Conservation (phyloP, 306 rosid species). For the Dryas drummondii region DNA sequence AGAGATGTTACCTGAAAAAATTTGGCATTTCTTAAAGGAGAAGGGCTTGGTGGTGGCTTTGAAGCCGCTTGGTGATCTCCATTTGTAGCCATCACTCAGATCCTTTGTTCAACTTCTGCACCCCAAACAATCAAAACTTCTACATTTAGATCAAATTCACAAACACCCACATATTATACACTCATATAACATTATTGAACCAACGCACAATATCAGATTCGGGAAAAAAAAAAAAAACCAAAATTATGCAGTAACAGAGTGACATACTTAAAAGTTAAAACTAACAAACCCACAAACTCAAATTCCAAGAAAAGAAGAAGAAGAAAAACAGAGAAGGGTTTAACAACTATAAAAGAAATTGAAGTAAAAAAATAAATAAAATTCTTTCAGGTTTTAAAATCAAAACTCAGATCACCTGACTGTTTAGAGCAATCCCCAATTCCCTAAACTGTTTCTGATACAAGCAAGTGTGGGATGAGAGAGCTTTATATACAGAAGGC, state of each 20-base stretch:
- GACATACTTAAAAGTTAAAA: too few relatives aligned
- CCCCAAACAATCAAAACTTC: slow-evolving; percentile 18
- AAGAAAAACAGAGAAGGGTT: background rate
- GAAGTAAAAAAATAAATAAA: background rate
- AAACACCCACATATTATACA: background rate
- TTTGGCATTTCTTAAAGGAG: slow-evolving; percentile 54
- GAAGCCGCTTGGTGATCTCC: slow-evolving; percentile 36
- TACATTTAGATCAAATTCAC: background rate
- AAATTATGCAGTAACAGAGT: background rate
- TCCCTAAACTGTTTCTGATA: slow-evolving; percentile 1
- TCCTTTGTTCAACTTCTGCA: slow-evolving; percentile 24
- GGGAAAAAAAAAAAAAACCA: background rate
- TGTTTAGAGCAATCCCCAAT: slow-evolving; percentile 1
- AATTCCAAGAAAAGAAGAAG: background rate
- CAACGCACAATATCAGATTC: background rate
- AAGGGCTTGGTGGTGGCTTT: slow-evolving; percentile 56
- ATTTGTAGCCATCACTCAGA: slow-evolving; percentile 35
- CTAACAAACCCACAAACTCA: background rate
- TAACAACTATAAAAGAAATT: background rate
- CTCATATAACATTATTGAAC: background rate
- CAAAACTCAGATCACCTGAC: slow-evolving; percentile 20
- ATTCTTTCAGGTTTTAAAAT: background rate
- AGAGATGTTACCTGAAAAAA: slow-evolving; percentile 49
- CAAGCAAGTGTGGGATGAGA: slow-evolving; percentile 5
- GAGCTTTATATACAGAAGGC: slow-evolving; percentile 24